phyloP scores from a whole-genome alignment of 257 asterid species.

The Cinchona pubescens region DNA sequence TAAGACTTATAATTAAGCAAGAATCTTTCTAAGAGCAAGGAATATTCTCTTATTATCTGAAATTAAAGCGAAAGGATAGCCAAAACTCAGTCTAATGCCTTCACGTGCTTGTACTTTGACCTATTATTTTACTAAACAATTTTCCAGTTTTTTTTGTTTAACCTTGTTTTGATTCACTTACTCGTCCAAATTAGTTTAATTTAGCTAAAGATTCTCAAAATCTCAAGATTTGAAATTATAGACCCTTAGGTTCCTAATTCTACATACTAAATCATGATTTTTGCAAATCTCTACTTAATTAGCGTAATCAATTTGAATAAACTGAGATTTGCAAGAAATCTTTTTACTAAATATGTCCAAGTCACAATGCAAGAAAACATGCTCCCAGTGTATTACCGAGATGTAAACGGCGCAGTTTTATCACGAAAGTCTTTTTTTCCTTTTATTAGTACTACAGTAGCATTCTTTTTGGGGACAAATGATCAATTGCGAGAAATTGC shows the following conservation, averaged over 20 bases:
- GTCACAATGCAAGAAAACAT: conserved; percentile 22
- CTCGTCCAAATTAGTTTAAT: background rate
- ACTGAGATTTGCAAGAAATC: conserved; percentile 23
- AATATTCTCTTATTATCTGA: background rate
- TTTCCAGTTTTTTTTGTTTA: background rate
- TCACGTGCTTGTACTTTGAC: conserved; percentile 6
- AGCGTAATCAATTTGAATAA: conserved; percentile 7
- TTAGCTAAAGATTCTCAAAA: background rate
- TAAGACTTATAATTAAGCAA: no score
- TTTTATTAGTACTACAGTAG: background rate
- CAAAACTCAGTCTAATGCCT: background rate
- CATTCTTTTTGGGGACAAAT: no score
- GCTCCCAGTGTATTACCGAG: background rate
- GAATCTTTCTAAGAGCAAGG: background rate
- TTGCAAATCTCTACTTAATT: background rate
- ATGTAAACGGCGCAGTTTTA: background rate
- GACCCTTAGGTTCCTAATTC: background rate
- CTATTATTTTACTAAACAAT: background rate
- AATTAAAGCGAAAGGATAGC: background rate
- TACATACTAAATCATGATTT: background rate
- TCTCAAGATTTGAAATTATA: background rate
- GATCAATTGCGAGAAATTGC: no score
- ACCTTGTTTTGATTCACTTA: background rate
- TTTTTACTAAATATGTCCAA: conserved; percentile 14
- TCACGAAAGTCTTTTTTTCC: background rate